Evolutionary conservation across 1,139 yeast genomes (phyloP), one percentile per base, ranked within the genome.

Genomic region (Sugiyamaella paludigena): DNA sequence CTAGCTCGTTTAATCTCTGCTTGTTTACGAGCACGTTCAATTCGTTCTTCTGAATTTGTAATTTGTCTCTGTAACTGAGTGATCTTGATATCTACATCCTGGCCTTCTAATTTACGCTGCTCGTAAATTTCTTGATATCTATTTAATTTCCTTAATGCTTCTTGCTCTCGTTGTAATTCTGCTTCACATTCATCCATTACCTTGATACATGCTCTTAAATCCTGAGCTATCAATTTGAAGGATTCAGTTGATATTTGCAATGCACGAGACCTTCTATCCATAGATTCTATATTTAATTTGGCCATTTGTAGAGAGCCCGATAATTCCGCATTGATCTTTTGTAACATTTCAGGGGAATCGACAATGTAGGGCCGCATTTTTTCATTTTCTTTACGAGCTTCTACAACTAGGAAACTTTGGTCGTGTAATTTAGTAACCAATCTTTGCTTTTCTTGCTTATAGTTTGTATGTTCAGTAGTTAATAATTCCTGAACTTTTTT

Each of bases 401-500:
- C 88, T 33, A 77, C 69, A 11, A 82, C 72, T 40, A 79, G 59
- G 42, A 76, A 77, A 50, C 75, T 76, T 44, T 75, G 75, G 58
- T 80, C 83, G 53, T 81, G 82, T 2, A 79, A 63, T 52, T 79
- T 77, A 42, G 77, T 76, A 29, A 83, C 75, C 47, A 86, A 65
- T 35, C 78, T 68, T 15, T 73, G 70, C 60, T 87, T 87, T 50
- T 82, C 83, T 26, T 74, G 70, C 63, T 81, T 84, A 65, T 87
- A 86, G 43, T 75, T 77, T 29, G 77, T 73, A 62, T 86, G 88
- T 56, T 85, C 89, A n/a, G 73, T 67, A 0, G 85, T 77, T 43
- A 86, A 68, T 19, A 73, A 68, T 57, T 85, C 89, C 62, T 87
- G 95, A 1, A 76, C 66, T 44, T 72, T 75, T 55, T 84, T 85